Evolutionary conservation across 306 rosid species (phyloP), one percentile per base, ranked within the genome.

Genomic region (Malus asiatica): DNA sequence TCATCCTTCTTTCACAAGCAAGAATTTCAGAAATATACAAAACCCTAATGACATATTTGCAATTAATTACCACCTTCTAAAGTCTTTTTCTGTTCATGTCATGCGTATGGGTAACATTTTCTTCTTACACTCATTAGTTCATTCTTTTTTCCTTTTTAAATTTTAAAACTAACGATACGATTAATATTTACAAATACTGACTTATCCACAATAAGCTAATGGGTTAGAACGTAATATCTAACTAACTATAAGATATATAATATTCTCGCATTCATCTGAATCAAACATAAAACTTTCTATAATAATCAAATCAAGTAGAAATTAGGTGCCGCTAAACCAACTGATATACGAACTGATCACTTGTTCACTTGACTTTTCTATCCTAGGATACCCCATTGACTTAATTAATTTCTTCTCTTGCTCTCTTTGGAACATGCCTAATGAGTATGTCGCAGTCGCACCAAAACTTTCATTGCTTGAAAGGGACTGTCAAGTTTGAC

Each of bases 1-100:
- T 74, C 68, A 77, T 81, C 77, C 61, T 74, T 83, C 80, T 59
- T 70, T 63, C 69, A 46, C 81, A 80, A 78, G 68, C 73, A 75
- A 77, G 72, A 66, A 59, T 70, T 61, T 46, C 74, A 86, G 23
- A 65, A 65, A 53, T 58, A 29, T 73, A 32, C 8, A 42, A 22
- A 33, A 77, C 71, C 67, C 72, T 69, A 72, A 78, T 81, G 63
- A 76, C 77, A 57, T 57, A 22, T 42, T 8, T 42, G 12, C 12
- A 42, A 10, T 42, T 14, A 52, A 52, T 52, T 57, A n/a, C 27
- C 27, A 57, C 25, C 55, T 48, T 59, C 57, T 40, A 23, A 22
- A 12, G 42, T 64, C 42, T 23, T 19, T 19, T 51, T 11, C 69
- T 35, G 4, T 72, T 68, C 65, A 52, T 55, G 67, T n/a, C 77